Evolutionary conservation across 169 alveolate genomes (phyloP).

Genomic region (Perkinsus olseni): DNA sequence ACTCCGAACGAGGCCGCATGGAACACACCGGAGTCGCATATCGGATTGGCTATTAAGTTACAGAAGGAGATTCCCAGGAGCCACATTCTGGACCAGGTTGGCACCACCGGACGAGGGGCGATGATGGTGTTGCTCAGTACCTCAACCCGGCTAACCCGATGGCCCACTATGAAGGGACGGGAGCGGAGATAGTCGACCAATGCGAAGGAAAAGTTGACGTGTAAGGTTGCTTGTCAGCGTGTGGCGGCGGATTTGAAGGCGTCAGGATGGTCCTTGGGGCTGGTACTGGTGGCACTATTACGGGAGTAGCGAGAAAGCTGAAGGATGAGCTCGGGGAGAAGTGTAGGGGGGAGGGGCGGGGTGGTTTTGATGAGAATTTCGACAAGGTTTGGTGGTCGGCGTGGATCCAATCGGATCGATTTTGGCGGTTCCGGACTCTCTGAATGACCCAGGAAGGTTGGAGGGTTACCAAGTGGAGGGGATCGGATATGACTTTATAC

Average conservation of each 20-base stretch:
- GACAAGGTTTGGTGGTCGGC: constrained; percentile 53
- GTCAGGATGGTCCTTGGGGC: constrained; percentile 44
- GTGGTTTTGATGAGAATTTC: neutral
- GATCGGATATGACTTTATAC: constrained; percentile 67
- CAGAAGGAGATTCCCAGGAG: constrained; percentile 45
- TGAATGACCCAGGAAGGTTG: neutral
- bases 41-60: constrained; percentile 50
- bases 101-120: neutral
- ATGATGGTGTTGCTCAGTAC: constrained; percentile 31
- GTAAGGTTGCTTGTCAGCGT: neutral
- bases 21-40: constrained; percentile 47
- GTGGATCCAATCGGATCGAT: constrained; percentile 74
- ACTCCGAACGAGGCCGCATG: constrained; percentile 61
- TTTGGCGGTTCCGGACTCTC: constrained; percentile 48
- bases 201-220: constrained; percentile 59
- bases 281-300: constrained; percentile 76
- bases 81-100: constrained; percentile 41
- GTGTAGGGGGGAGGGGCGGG: neutral
- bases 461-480: constrained; percentile 52
- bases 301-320: constrained; percentile 70
- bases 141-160: constrained; percentile 63
- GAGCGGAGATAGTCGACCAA: constrained; percentile 60
- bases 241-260: neutral
- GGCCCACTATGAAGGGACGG: constrained; percentile 73
- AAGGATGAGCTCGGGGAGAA: constrained; percentile 46